These are phyloP conservation scores for Neurospora cerealis DNA, from an alignment of 495 filamentous ascomycete species.

Conservation along the genomic window DNA sequence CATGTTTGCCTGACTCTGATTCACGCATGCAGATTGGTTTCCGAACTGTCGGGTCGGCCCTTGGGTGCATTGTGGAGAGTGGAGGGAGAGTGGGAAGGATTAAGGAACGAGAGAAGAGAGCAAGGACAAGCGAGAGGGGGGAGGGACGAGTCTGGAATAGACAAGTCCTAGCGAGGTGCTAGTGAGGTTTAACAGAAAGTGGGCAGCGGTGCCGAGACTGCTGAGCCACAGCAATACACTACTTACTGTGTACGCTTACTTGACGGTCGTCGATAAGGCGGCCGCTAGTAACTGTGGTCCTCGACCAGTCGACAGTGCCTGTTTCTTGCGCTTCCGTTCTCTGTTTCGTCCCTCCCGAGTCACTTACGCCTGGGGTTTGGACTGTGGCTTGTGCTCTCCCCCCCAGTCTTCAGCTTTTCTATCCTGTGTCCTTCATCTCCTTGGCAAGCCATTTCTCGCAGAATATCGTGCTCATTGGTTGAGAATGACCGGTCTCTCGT, in stretches of 20 bases:
- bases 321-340: not conserved
- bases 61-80: not conserved
- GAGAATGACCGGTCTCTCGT: not conserved
- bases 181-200: not conserved
- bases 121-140: not conserved
- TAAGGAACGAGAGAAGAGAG: not conserved
- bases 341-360: not conserved
- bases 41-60: constrained; percentile 2
- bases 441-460: not conserved
- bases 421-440: not conserved
- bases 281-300: not conserved
- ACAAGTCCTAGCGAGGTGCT: not conserved
- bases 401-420: not conserved
- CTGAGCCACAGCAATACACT: not conserved
- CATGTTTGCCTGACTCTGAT: not conserved
- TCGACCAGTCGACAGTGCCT: not conserved
- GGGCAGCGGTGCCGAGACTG: not conserved
- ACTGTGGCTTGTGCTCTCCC: not conserved
- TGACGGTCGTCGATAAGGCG: not conserved
- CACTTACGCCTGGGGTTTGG: not conserved
- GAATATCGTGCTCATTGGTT: not conserved
- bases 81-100: not conserved
- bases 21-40: constrained; percentile 2
- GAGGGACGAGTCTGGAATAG: not conserved
- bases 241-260: not conserved